These are phyloP conservation scores for Zygosaccharomyces bailii DNA, from an alignment of 805 yeast genomes.

Conservation along the genomic window DNA sequence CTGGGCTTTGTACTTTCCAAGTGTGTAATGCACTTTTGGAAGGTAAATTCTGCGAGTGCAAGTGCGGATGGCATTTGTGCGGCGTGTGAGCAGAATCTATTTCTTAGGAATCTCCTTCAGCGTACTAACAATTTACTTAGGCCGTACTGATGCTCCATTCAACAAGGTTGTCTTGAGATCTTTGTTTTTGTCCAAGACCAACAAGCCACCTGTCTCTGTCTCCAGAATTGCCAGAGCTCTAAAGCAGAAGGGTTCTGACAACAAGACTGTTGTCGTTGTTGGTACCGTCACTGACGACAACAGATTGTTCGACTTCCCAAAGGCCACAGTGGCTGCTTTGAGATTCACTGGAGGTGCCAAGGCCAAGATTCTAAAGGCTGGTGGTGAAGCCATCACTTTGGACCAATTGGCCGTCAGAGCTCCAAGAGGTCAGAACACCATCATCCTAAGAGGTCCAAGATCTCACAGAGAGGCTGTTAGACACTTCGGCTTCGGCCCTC, in stretches of 20 bases:
- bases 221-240: conserved; percentile 86
- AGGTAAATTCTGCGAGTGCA: conserved; percentile 40
- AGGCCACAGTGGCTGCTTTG: conserved; percentile 97
- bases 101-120: conserved; percentile 20
- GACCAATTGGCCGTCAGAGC: conserved; percentile 99
- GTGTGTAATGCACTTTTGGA: conserved; percentile 4
- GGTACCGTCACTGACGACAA: conserved; percentile 99
- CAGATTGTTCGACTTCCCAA: conserved; percentile 93
- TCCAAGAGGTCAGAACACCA: conserved; percentile 99
- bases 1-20: background rate
- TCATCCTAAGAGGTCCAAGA: conserved; percentile 98
- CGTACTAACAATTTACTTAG: conserved; percentile 45
- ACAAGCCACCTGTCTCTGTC: conserved; percentile 99
- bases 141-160: conserved; percentile 99
- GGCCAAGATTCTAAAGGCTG: conserved; percentile 95
- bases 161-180: conserved; percentile 94
- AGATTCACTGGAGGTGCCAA: conserved; percentile 99
- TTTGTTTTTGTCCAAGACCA: conserved; percentile 95
- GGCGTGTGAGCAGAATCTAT: conserved; percentile 49
- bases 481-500: conserved; percentile 99
- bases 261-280: conserved; percentile 94
- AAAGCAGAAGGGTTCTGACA: conserved; percentile 76
- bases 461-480: conserved; percentile 98
- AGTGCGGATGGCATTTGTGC: conserved; percentile 20
- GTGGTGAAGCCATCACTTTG: conserved; percentile 99